Base-by-base conservation (phyloP, 75 land plant species). In the Sequoia sempervirens region DNA sequence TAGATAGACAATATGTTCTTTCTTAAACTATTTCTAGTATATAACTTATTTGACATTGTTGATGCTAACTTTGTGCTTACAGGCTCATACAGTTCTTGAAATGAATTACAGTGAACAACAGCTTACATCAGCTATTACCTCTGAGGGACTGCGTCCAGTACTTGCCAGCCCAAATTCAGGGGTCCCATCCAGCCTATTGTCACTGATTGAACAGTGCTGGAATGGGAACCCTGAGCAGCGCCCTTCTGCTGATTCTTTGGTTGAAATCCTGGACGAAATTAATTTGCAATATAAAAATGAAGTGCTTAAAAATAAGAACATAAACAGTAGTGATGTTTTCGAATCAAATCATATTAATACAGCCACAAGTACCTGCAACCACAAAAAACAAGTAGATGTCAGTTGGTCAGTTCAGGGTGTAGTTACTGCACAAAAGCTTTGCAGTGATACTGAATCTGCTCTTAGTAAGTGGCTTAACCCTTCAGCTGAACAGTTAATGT, bases 101-200 rank as follows among this genome's bases (percentile, higher is more conserved):
- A 97, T 97, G 99, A 95, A 83, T 84, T 97, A 97, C 83, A 96
- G 92, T 56, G 98, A 97, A 81, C 99, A 97, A 83, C 98, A 94
- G 88, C 95, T 97, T 64, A 94, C 99, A 54, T 86, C 93, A 68
- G 92, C 97, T 86, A 92, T 97, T 36, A 93, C 91, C 36, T 91
- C 98, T n/a, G 86, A 91, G 61, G 95, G 94, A 37, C 76, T 97
- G 75, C 88, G 99, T 69, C 99, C 99, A 32, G 91, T 84, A 76
- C 91, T 94, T 82, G 93, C 96, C 58, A 85, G 87, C 79, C 80
- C 84, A 47, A 92, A 86, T 34, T 88, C 85, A n/a, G 96, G 95
- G 56, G 84, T 85, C 4, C 93, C 96, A 81, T 75, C 86, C 36
- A 66, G 80, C 72, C 53, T 97, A 20, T 75, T 89, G 20, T 87